Percentiles rank a stretch among this genome's conserved stretches.
phyloP scores from a whole-genome alignment of 2,329 filamentous ascomycete genomes.

The Trichoderma polysporum region DNA sequence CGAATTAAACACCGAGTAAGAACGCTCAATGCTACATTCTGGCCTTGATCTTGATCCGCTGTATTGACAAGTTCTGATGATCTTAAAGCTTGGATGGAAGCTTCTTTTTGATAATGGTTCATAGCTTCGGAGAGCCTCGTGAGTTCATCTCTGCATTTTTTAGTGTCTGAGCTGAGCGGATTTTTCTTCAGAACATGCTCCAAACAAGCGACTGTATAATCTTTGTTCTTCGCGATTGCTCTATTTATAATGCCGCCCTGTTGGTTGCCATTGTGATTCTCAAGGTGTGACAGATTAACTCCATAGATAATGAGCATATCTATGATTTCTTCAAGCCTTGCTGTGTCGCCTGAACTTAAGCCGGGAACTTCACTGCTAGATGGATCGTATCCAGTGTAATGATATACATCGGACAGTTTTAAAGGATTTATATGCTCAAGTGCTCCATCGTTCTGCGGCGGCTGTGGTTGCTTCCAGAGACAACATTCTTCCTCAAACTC shows the following conservation, averaged over 20 bases:
- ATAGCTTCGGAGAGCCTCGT: background rate
- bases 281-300: conserved; percentile 16
- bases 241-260: background rate
- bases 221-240: background rate
- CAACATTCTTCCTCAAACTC: conserved; percentile 17
- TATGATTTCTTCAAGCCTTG: conserved; percentile 28
- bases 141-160: background rate
- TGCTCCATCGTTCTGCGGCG: background rate
- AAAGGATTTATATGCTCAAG: background rate
- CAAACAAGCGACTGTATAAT: conserved; percentile 21
- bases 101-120: background rate
- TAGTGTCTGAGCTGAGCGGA: background rate
- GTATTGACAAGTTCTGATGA: background rate
- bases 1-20: conserved; percentile 14
- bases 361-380: background rate
- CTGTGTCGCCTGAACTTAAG: background rate
- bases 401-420: background rate
- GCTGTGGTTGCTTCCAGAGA: background rate
- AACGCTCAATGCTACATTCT: background rate
- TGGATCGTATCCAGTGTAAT: background rate
- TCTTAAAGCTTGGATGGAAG: background rate
- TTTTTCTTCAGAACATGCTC: background rate
- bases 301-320: conserved; percentile 25
- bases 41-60: background rate
- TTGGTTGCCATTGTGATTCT: too few species aligned